A percentile compares a stretch with the other conserved stretches of the same genome.
phyloP scores from a whole-genome alignment of 371 early-diverging fungal species.

The Lichtheimia ornata region DNA sequence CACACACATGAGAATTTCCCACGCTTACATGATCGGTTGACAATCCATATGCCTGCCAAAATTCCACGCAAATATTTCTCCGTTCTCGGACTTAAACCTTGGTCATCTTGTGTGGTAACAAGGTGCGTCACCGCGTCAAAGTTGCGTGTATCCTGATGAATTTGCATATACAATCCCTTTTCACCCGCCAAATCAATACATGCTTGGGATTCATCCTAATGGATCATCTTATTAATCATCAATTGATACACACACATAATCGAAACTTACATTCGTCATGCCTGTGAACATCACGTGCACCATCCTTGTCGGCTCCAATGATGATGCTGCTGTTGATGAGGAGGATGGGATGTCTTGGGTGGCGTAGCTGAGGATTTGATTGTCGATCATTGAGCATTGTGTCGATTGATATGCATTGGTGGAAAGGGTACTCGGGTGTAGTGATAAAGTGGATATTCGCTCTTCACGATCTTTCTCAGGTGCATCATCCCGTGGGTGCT shows the following conservation, averaged over 20 bases:
- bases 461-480: background rate
- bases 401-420: background rate
- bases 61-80: constrained; percentile 40
- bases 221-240: too few species aligned
- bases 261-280: background rate
- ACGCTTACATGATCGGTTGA: constrained; percentile 30
- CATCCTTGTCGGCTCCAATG: background rate
- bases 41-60: constrained; percentile 42
- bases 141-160: background rate
- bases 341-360: too few species aligned
- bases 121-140: constrained; percentile 32
- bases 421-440: background rate
- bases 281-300: constrained; percentile 14
- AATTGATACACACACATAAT: background rate
- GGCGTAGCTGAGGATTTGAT: too few species aligned
- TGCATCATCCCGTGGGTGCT: background rate
- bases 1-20: too few species aligned
- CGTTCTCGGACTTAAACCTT: constrained; percentile 29
- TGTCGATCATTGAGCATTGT: too few species aligned
- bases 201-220: constrained; percentile 3
- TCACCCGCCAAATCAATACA: background rate
- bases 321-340: too few species aligned
- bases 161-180: background rate
- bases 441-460: background rate
- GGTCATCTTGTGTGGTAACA: constrained; percentile 31